Conservation (phyloP, 2,329 filamentous ascomycete species). For the Fusarium annulatum region DNA sequence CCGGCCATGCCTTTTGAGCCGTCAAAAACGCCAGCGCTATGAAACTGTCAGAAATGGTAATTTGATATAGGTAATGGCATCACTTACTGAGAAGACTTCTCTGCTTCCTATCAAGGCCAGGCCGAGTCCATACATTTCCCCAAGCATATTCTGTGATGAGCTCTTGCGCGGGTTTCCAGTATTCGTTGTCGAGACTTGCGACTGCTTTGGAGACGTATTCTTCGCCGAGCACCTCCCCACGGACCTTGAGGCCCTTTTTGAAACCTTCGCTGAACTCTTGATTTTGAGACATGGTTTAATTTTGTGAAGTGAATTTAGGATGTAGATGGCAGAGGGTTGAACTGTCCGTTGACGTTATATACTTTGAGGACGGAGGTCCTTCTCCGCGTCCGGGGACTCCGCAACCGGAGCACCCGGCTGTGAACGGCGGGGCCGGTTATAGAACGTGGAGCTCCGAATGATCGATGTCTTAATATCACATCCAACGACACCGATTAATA, state of each 20-base stretch:
- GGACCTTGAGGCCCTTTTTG: constrained; percentile 13
- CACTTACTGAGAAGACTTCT: constrained; percentile 32
- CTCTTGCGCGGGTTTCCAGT: constrained; percentile 33
- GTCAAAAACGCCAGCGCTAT: constrained; percentile 33
- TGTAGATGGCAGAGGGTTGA: too few species aligned
- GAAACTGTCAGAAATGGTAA: not conserved
- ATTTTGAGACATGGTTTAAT: not conserved
- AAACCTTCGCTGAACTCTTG: constrained; percentile 17
- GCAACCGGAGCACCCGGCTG: constrained; percentile 1
- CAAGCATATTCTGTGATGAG: constrained; percentile 32
- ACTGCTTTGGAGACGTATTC: constrained; percentile 36
- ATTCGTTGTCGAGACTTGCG: constrained; percentile 24
- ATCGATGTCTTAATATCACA: too few species aligned
- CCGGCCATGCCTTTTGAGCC: constrained; percentile 24
- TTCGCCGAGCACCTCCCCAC: constrained; percentile 31
- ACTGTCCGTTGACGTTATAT: not conserved
- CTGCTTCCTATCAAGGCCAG: constrained; percentile 33
- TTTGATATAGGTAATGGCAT: not conserved
- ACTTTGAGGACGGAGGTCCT: not conserved
- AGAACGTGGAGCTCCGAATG: not conserved
- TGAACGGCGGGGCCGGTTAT: not conserved
- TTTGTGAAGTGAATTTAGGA: too few species aligned
- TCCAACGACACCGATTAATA: too few species aligned
- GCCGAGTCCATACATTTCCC: constrained; percentile 29
- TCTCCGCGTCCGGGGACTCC: constrained; percentile 8